Conservation (phyloP, 78 protist genomes). For the Dictyostelium firmibasis region DNA sequence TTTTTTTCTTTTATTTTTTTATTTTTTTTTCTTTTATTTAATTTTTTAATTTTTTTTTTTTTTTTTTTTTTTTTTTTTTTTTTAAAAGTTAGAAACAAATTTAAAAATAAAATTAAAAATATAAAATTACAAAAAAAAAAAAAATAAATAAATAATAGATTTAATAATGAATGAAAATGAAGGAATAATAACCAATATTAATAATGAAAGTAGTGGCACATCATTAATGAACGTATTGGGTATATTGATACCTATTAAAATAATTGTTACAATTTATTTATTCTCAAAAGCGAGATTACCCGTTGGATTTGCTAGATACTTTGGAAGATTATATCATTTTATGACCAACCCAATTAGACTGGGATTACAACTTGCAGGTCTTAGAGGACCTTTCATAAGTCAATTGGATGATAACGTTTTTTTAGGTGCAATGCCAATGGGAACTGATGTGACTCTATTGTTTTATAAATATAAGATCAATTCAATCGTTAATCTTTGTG, state of each 20-base stretch:
- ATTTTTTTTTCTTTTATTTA: no score
- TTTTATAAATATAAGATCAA: background rate
- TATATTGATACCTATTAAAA: slow-evolving; percentile 19
- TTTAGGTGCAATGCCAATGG: slow-evolving; percentile 64
- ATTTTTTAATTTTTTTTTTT: no score
- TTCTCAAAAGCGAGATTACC: slow-evolving; percentile 67
- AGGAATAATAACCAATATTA: background rate
- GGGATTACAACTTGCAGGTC: background rate
- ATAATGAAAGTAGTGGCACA: background rate
- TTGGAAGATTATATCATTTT: slow-evolving; percentile 48
- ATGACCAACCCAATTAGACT: slow-evolving; percentile 15
- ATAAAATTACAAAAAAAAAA: background rate
- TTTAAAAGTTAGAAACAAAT: background rate
- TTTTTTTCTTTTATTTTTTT: no score
- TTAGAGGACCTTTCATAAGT: slow-evolving; percentile 38
- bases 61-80: background rate
- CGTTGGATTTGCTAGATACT: slow-evolving; percentile 7
- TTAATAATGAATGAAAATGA: background rate
- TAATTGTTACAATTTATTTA: slow-evolving; percentile 34
- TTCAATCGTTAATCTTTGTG: slow-evolving; percentile 60
- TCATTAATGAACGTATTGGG: background rate
- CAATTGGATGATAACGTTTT: slow-evolving; percentile 43
- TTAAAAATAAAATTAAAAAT: no score
- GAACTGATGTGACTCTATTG: background rate
- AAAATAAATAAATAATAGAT: background rate